phyloP scores from a whole-genome alignment of 495 filamentous ascomycete species.

The Immersiella caudata region DNA sequence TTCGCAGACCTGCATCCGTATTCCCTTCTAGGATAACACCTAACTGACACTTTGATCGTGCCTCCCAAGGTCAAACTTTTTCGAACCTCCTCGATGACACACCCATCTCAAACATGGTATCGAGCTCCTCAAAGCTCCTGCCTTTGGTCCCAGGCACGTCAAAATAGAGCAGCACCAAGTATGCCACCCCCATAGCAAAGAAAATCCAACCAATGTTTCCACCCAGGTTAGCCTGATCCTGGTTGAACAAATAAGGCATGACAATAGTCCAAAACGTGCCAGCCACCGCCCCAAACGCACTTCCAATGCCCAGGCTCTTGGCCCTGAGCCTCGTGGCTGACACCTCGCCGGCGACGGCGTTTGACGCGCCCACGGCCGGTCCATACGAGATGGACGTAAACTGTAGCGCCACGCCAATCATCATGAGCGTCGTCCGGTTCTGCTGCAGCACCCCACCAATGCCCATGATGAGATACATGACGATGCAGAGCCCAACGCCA shows the following conservation, averaged over 20 bases:
- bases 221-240: conserved; percentile 34
- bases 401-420: conserved; percentile 24
- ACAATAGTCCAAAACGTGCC: conserved; percentile 23
- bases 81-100: conserved; percentile 51
- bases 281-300: conserved; percentile 33
- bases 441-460: conserved; percentile 31
- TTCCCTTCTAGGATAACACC: no score
- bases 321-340: conserved; percentile 36
- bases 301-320: conserved; percentile 35
- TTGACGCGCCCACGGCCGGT: conserved; percentile 31
- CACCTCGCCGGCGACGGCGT: conserved; percentile 34
- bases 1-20: no score
- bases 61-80: conserved; percentile 24
- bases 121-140: conserved; percentile 21
- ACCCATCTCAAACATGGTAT: conserved; percentile 43
- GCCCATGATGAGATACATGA: conserved; percentile 33
- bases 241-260: conserved; percentile 38
- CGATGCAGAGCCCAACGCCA: conserved; percentile 24
- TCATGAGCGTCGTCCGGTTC: not conserved
- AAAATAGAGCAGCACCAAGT: not conserved
- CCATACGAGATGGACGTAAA: conserved; percentile 29
- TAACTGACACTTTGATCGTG: not conserved
- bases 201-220: conserved; percentile 39
- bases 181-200: conserved; percentile 10
- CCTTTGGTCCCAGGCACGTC: conserved; percentile 1